These are phyloP conservation scores for Tanacetum coccineum DNA, from an alignment of 129 eudicot species.

Conservation along the genomic window DNA sequence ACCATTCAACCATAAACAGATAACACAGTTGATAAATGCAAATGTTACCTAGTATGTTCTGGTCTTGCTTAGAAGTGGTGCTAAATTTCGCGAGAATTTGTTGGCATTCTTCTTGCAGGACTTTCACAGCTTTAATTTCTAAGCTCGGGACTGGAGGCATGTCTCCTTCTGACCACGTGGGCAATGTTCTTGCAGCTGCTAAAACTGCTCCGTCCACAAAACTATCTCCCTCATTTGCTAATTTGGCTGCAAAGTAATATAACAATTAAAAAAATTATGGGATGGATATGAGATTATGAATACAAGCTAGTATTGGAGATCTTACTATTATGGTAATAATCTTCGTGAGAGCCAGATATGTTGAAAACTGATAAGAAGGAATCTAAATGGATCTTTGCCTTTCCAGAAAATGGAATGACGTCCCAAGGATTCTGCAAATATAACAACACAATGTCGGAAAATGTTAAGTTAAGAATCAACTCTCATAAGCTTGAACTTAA, in stretches of 20 bases:
- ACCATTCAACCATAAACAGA: no score
- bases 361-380: constrained; percentile 96
- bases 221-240: constrained; percentile 49
- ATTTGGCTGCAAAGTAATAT: constrained; percentile 40
- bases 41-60: constrained; percentile 63
- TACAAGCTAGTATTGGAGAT: neutral
- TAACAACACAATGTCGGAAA: constrained; percentile 6
- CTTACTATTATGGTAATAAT: constrained; percentile 86
- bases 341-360: constrained; percentile 75
- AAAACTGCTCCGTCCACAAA: constrained; percentile 94
- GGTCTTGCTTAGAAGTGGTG: constrained; percentile 79
- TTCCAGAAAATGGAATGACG: constrained; percentile 80
- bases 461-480: neutral
- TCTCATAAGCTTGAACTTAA: neutral
- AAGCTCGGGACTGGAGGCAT: constrained; percentile 74
- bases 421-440: constrained; percentile 96
- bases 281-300: neutral
- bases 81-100: constrained; percentile 60
- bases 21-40: neutral
- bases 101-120: constrained; percentile 82
- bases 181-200: constrained; percentile 95
- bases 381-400: constrained; percentile 74
- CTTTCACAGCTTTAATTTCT: constrained; percentile 81
- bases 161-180: constrained; percentile 90
- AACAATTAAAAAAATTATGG: neutral